Percentiles rank a stretch among this genome's conserved stretches.
These are phyloP conservation scores for Colletotrichum tofieldiae DNA, from an alignment of 2,329 filamentous ascomycete species.

Conservation along the genomic window DNA sequence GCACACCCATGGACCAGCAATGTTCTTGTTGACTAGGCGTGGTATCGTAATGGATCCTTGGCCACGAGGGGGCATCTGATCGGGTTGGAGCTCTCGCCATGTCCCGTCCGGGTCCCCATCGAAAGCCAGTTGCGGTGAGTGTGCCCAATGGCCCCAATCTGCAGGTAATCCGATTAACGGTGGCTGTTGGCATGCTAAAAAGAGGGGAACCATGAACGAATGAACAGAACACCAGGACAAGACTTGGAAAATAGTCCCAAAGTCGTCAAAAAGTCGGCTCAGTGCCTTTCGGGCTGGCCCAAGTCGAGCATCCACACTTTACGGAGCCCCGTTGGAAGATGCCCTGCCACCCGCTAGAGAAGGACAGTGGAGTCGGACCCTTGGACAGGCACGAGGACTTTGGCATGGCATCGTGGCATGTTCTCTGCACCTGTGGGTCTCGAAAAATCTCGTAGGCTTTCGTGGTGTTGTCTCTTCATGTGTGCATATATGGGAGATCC, in stretches of 20 bases:
- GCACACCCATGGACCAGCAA: conserved; percentile 8
- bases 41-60: conserved; percentile 23
- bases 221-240: conserved; percentile 1
- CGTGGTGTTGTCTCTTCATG: conserved; percentile 13
- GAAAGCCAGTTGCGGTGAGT: conserved; percentile 42
- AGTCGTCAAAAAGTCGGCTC: conserved; percentile 1
- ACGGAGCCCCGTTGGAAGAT: conserved; percentile 17
- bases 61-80: conserved; percentile 35
- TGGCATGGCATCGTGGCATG: conserved; percentile 11
- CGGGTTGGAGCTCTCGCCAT: conserved; percentile 34
- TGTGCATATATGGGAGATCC: conserved; percentile 11
- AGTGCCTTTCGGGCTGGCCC: conserved; percentile 23
- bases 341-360: conserved; percentile 31
- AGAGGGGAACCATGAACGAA: conserved; percentile 29
- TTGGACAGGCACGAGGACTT: conserved; percentile 31
- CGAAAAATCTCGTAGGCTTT: conserved; percentile 27
- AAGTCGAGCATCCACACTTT: conserved; percentile 25
- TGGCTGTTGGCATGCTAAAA: conserved; percentile 25
- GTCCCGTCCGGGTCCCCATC: conserved; percentile 12
- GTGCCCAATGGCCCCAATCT: conserved; percentile 36
- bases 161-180: conserved; percentile 41
- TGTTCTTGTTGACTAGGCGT: conserved; percentile 10
- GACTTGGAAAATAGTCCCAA: conserved; percentile 9
- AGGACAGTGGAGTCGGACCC: conserved; percentile 39
- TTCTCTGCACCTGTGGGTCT: conserved; percentile 22